These are phyloP conservation scores for Haplographium delicatum DNA, from an alignment of 495 filamentous ascomycete genomes.

Conservation along the genomic window DNA sequence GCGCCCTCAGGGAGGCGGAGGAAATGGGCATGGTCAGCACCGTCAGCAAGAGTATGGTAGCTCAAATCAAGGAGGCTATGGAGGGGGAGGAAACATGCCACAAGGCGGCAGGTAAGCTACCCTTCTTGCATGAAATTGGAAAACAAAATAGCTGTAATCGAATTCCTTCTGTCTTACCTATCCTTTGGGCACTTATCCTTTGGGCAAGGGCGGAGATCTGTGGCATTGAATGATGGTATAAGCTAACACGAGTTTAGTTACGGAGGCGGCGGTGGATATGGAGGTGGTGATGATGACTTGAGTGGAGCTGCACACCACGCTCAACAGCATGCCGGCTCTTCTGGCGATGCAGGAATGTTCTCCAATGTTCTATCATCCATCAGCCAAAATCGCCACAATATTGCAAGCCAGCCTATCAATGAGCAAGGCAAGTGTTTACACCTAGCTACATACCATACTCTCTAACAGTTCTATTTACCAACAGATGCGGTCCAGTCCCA, in stretches of 20 bases:
- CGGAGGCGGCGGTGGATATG: constrained; percentile 21
- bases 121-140: too few species aligned
- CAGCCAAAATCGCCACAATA: constrained; percentile 40
- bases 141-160: not conserved
- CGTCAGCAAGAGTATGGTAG: constrained; percentile 2
- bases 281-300: constrained; percentile 37
- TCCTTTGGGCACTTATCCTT: too few species aligned
- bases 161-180: too few species aligned
- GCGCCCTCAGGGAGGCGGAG: constrained; percentile 5
- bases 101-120: constrained; percentile 18
- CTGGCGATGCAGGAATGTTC: constrained; percentile 46
- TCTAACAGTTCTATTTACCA: constrained; percentile 1
- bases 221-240: not conserved
- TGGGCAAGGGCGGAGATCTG: too few species aligned
- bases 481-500: constrained; percentile 48
- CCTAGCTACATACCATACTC: too few species aligned
- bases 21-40: not conserved
- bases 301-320: constrained; percentile 48
- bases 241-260: constrained; percentile 2
- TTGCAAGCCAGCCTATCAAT: constrained; percentile 51
- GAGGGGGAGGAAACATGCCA: constrained; percentile 15
- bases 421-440: constrained; percentile 41
- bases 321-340: constrained; percentile 40
- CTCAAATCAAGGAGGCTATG: too few species aligned
- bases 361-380: constrained; percentile 42